Base-by-base conservation (phyloP, 495 filamentous ascomycete genomes). In the Cercophora newfieldiana region DNA sequence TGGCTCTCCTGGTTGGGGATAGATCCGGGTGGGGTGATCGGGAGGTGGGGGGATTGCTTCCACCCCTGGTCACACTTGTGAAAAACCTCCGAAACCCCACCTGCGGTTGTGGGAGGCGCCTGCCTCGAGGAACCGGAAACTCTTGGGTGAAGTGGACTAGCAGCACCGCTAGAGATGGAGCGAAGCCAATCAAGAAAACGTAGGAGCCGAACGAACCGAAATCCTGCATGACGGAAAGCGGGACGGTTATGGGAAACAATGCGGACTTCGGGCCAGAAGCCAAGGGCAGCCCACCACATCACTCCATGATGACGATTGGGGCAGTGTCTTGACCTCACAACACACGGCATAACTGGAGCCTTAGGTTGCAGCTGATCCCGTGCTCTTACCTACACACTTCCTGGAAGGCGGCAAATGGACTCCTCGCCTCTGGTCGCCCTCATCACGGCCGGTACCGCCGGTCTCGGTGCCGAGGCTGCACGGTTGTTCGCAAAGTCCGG, bases 401-500 rank as follows among this genome's bases (percentile, higher is more conserved):
- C 37, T 14, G 12, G 2, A 44, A 44, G 21, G n/a, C 50, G n/a
- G 50, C 19, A 53, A n/a, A 22, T 22, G 25, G n/a, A n/a, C 19
- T 22, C 50, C 50, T 2, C 50, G 22, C 50, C 19, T 10, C 55
- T 29, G 1, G 85, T 87, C 19, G 82, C 76, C 29, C 78, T 88
- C 7, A 78, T 88, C 26, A 87, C 85, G 6, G 85, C 85, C 25
- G 79, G 81, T 31, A 83, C 80, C 28, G 84, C 84, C 21, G 85
- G 85, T 7, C 81, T 88, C 28, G 85, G 85, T 28, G 85, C 85
- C 1, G 80, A 83, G 26, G 80, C 85, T 2, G 81, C 79, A 6
- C 77, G 79, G 33, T 71, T 78, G 12, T 80, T 88, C 19, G 84
- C 83, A 28, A 70, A 76, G 57, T 77, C 79, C 28, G 78, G 78